Base-by-base conservation (phyloP, 176 grass and related monocot genomes). In the Thalia dealbata region DNA sequence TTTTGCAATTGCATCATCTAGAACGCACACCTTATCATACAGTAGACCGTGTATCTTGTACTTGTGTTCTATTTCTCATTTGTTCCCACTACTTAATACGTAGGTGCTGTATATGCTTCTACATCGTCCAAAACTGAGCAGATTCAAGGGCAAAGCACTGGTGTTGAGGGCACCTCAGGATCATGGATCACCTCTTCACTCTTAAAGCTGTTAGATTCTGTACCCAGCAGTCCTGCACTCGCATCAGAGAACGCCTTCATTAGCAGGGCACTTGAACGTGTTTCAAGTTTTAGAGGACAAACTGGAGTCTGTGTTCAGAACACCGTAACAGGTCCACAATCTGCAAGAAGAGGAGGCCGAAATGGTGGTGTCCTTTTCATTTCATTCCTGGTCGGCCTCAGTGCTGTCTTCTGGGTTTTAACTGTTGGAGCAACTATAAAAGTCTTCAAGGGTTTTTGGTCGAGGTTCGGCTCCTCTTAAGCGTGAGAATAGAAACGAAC, bases 221-320 rank as follows among this genome's bases (percentile, higher is more conserved):
- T 97, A 29, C 87, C 90, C 73, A 90, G 81, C 69, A 79, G 83
- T 64, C 87, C 89, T 69, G 95, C 95, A 67, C 56, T 97, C 69
- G 95, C 95, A 54, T 88, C 85, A 65, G 95, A 97, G 74, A 87
- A 77, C 26, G 79, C 69, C 51, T 81, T 84, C 59, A 80, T 96
- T n/a, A 83, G 80, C 67, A 83, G 71, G 75, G 87, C 92, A 43
- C 61, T 91, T 61, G 80, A 89, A 29, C 90, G 87, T 60, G 88
- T 92, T 38, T 92, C 93, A 44, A 97, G 85, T 81, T 97, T 97
- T 63, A 90, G 84, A 42, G 84, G 87, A 30, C 89, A 84, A 71
- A 35, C 46, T 61, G 52, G 61, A 74, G 26, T 23, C 45, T 59
- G 48, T 62, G 72, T 23, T 22, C 55, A 55, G 27, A 72, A 71